Conservation (phyloP, 306 rosid genomes). For the Cyamopsis tetragonoloba region DNA sequence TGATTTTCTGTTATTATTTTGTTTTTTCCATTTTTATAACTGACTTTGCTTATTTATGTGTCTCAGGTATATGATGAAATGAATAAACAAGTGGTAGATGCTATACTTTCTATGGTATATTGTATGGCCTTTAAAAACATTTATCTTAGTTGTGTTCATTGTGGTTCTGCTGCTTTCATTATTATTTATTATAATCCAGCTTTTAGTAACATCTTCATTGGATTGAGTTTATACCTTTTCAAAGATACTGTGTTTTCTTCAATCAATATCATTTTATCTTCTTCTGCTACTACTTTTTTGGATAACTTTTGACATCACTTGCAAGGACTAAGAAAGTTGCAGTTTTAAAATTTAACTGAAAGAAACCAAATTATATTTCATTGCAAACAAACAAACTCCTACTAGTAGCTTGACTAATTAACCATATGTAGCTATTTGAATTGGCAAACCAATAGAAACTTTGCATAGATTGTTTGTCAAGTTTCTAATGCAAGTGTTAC, state of each 20-base stretch:
- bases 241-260: background rate
- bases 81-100: conserved; percentile 58
- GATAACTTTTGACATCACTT: background rate
- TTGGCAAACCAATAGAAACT: background rate
- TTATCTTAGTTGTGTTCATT: no score
- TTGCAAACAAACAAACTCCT: background rate
- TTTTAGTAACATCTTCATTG: background rate
- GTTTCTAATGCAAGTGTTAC: background rate
- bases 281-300: no score
- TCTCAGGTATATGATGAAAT: conserved; percentile 62
- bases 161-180: background rate
- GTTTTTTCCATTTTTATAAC: background rate
- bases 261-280: no score
- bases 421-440: background rate
- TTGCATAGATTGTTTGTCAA: background rate
- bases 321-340: background rate
- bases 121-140: no score
- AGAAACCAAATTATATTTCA: background rate
- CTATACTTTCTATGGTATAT: conserved; percentile 62
- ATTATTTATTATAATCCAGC: background rate
- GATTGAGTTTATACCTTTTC: background rate
- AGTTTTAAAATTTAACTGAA: background rate
- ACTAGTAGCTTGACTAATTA: background rate
- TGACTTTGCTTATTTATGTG: conserved; percentile 2
- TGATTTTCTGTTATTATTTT: background rate